A percentile compares a stretch with the other conserved stretches of the same genome.
Conservation (phyloP, 768 basidiomycete genomes). For the Psilocybe azurescens region DNA sequence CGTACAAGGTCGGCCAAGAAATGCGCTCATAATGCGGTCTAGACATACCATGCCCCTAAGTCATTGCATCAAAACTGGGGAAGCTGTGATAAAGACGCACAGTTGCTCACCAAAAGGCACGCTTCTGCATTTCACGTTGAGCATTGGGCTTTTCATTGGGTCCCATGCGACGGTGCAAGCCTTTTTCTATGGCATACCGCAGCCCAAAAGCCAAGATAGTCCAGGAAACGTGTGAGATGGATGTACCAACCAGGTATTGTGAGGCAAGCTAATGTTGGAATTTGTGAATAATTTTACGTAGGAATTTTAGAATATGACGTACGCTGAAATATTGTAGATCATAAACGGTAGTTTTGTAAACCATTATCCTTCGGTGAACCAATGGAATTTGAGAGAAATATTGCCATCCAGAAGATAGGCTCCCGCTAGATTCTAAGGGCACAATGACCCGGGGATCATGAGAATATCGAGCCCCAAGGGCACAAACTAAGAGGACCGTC, state of each 20-base stretch:
- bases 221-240: conserved; percentile 60
- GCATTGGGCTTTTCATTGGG: conserved; percentile 34
- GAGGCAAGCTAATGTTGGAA: conserved; percentile 30
- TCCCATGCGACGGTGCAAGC: conserved; percentile 60
- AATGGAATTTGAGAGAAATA: conserved; percentile 66
- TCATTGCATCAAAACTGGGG: background rate
- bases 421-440: conserved; percentile 39
- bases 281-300: conserved; percentile 4
- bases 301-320: conserved; percentile 24
- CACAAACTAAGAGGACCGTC: conserved; percentile 68
- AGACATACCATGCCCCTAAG: conserved; percentile 35
- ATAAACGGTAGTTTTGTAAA: conserved; percentile 62
- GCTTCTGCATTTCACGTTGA: conserved; percentile 68
- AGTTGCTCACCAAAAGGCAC: conserved; percentile 52
- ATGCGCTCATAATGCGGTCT: conserved; percentile 44
- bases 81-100: background rate
- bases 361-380: conserved; percentile 60
- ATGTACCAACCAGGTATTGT: conserved; percentile 45
- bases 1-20: conserved; percentile 68
- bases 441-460: conserved; percentile 49
- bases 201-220: conserved; percentile 60
- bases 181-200: conserved; percentile 65
- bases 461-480: conserved; percentile 62
- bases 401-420: conserved; percentile 60
- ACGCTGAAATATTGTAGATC: conserved; percentile 76